A percentile compares a stretch with the other conserved stretches of the same genome.
Conservation (phyloP, 208 protist species). For the Trypanosoma conorhini region DNA sequence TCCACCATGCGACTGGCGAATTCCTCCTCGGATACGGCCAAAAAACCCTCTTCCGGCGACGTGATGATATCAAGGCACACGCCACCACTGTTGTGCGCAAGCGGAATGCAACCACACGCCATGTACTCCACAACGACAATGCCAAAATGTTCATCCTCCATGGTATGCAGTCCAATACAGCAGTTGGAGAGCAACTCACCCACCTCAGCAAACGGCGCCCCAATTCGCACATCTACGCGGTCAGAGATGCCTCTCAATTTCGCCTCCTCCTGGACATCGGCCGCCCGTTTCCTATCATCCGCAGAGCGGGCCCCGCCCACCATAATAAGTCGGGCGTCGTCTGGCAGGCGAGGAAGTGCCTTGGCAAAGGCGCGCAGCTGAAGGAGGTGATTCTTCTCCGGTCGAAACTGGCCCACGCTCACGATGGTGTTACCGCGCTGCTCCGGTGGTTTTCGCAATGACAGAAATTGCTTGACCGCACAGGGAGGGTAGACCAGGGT, state of each 20-base stretch:
- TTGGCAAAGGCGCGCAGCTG: slow-evolving; percentile 90
- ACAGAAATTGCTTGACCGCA: slow-evolving; percentile 58
- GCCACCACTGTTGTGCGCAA: slow-evolving; percentile 95
- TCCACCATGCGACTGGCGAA: slow-evolving; percentile 79
- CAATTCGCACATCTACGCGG: slow-evolving; percentile 62
- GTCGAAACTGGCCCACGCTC: slow-evolving; percentile 96
- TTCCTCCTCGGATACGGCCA: slow-evolving; percentile 83
- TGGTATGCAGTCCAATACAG: slow-evolving; percentile 97
- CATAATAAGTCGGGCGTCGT: slow-evolving; percentile 69
- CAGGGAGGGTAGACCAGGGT: slow-evolving; percentile 94
- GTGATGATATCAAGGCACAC: slow-evolving; percentile 95
- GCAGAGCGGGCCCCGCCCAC: slow-evolving; percentile 86
- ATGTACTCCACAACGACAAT: slow-evolving; percentile 99
- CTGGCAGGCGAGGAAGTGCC: slow-evolving; percentile 39
- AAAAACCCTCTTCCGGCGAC: slow-evolving; percentile 61
- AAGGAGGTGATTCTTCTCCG: slow-evolving; percentile 98
- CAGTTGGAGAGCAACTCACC: slow-evolving; percentile 43
- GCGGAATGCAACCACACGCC: slow-evolving; percentile 87
- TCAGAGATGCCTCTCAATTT: slow-evolving; percentile 53
- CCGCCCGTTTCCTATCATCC: slow-evolving; percentile 74
- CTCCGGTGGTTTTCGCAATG: slow-evolving; percentile 30
- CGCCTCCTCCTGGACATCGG: slow-evolving; percentile 40
- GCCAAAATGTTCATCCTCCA: slow-evolving; percentile 99
- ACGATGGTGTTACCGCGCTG: slow-evolving; percentile 77
- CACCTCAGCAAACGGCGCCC: slow-evolving; percentile 57